Base-by-base conservation (phyloP, 805 yeast species). In the Candida nitratophila region DNA sequence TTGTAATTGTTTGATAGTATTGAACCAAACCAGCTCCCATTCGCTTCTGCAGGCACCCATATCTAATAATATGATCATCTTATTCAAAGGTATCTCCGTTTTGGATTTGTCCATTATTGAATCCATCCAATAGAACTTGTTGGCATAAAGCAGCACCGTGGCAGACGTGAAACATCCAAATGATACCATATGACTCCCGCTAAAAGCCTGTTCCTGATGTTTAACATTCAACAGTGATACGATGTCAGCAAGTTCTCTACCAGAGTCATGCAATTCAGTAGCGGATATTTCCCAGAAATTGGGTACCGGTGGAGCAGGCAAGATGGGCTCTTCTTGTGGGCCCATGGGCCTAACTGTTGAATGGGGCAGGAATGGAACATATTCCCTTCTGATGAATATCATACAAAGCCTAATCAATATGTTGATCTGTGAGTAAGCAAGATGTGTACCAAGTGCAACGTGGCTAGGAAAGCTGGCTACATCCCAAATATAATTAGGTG, bases 51-150 rank as follows among this genome's bases (percentile, higher is more conserved):
- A 24, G 9, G 16, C 14, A 22, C 40, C 29, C 16, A 22, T 35
- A 14, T 39, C 37, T 17, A 46, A 41, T 22, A 37, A 39, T 2
- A 12, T 22, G 11, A 39, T 36, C 44, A 46, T 43, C 32, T 19
- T 37, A 16, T 33, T 40, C n/a, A 26, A 40, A 31, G 16, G 38
- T n/a, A 14, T 8, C 14, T 26, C 29, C 21, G 39, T 46, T 40
- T 3, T 39, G 14, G 19, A 16, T 16, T 14, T 29, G 14, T 26
- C 16, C 3, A 31, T 27, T 10, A 21, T 30, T 16, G 39, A 42
- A 31, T 46, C 46, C 48, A 46, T 42, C 48, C 48, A 46, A 35
- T 14, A 29, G 27, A 46, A 46, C 30, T 43, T 46, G 41, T 45
- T 37, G 12, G 33, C 46, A 27, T 46, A 46, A 29, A 46, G 19